These are phyloP conservation scores for Tubosaeta sp. DNA, from an alignment of 768 basidiomycete species.

Conservation along the genomic window DNA sequence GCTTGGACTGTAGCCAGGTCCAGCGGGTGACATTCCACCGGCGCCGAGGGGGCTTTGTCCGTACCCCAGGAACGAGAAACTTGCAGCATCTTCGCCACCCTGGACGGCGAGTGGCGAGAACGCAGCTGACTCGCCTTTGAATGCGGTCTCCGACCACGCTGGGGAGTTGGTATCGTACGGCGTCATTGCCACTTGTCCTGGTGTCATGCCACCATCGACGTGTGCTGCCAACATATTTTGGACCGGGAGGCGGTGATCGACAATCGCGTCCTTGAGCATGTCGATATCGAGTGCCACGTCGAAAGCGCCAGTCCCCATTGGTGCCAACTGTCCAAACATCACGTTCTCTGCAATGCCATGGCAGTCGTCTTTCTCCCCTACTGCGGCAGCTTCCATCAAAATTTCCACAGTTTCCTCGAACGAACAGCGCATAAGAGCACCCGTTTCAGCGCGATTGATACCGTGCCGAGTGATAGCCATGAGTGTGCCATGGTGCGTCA, in stretches of 20 bases:
- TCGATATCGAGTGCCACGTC: conserved; percentile 95
- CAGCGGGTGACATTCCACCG: conserved; percentile 85
- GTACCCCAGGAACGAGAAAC: conserved; percentile 70
- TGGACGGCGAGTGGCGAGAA: conserved; percentile 95
- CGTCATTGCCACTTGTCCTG: conserved; percentile 90
- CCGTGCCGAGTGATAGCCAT: conserved; percentile 99
- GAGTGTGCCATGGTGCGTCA: conserved; percentile 92
- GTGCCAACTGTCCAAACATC: conserved; percentile 99
- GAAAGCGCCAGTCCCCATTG: conserved; percentile 97
- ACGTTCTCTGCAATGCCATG: conserved; percentile 99
- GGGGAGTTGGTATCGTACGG: conserved; percentile 94
- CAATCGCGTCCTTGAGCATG: conserved; percentile 97
- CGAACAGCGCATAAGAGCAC: conserved; percentile 96
- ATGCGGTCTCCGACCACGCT: conserved; percentile 69
- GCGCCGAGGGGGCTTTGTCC: conserved; percentile 84
- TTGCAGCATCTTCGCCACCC: conserved; percentile 76
- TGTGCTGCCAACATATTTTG: conserved; percentile 76
- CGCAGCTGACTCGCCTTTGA: conserved; percentile 81
- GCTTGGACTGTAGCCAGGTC: conserved; percentile 85
- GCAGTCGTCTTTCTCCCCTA: conserved; percentile 98
- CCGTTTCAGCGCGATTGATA: conserved; percentile 99
- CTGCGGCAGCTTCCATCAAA: conserved; percentile 96
- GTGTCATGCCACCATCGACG: conserved; percentile 85
- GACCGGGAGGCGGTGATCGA: conserved; percentile 90
- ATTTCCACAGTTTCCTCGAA: conserved; percentile 99